Base-by-base conservation (phyloP, 108 stramenopile species). In the Conticribra guillardii region DNA sequence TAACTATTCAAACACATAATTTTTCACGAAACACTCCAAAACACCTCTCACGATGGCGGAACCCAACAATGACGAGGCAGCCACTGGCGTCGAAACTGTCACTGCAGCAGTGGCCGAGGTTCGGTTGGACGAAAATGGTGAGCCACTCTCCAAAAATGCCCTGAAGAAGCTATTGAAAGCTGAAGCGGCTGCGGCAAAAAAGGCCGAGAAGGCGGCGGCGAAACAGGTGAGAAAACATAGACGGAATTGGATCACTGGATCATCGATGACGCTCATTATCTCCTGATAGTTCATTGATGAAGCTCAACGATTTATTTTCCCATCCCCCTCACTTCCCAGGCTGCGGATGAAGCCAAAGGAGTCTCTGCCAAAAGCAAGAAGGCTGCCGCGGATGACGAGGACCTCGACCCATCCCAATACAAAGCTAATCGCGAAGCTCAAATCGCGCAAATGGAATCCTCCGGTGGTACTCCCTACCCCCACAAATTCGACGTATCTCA, bases 401-500 rank as follows among this genome's bases (percentile, higher is more conserved):
- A 93, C 67, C 83, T 97, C 29, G 95, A 97, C 66, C 97, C 99
- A 18, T 95, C 87, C 50, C 92, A 93, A 64, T 98, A 97, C 88
- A 93, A 91, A 70, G 92, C 91, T 37, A 97, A 98, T 71, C 94
- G 99, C 60, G 78, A 88, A 67, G 62, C 67, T 31, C 82, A 88
- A 9, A 76, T 99, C 26, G 84, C 83, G 22, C 82, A 84, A 56
- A 76, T 98, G 69, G 87, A 98, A 69, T 80, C 76, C 73, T 75
- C 87, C 9, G 99, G 97, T 8, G 64, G 56, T 49, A 96, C 90
- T 74, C 91, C 97, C n/a, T 99, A 97, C 73, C 99, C 99, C 1
- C 97, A 99, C 95, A 99, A 99, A 89, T 99, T 98, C 73, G 82
- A 89, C 52, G 94, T 95, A 0, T 85, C 89, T 57, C 87, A 82